These are phyloP conservation scores for Bacidia gigantensis DNA, from an alignment of 495 filamentous ascomycete genomes.

Conservation along the genomic window DNA sequence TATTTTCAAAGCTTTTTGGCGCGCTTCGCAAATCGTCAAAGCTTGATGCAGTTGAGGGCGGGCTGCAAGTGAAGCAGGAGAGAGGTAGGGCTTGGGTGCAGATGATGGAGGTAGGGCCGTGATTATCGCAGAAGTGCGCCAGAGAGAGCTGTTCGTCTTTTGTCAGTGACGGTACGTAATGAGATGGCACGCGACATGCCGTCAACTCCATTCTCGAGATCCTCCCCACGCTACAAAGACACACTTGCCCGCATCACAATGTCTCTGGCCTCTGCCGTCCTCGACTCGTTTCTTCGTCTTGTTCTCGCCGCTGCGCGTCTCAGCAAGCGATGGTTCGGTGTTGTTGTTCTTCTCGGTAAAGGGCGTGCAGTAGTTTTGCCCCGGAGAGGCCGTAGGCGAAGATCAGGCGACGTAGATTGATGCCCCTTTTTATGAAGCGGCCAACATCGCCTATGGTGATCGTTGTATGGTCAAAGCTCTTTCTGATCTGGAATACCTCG, in stretches of 20 bases:
- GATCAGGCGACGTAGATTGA: not conserved
- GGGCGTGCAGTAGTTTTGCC: not conserved
- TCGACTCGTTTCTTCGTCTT: too few species aligned
- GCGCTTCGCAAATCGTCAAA: slow-evolving; percentile 9
- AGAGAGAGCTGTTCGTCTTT: slow-evolving; percentile 58
- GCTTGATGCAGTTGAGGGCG: slow-evolving; percentile 10
- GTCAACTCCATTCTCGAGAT: not conserved
- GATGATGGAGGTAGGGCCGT: slow-evolving; percentile 89
- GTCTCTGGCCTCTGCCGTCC: not conserved
- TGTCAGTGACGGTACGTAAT: not conserved
- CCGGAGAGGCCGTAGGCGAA: not conserved
- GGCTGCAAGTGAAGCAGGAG: slow-evolving; percentile 59
- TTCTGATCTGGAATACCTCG: not conserved
- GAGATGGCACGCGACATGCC: not conserved
- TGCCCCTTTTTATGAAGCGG: not conserved
- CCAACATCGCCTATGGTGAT: not conserved
- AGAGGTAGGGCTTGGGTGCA: slow-evolving; percentile 81
- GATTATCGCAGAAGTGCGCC: slow-evolving; percentile 91
- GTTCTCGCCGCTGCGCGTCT: too few species aligned
- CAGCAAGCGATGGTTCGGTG: too few species aligned
- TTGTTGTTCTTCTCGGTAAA: not conserved
- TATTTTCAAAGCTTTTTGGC: not conserved
- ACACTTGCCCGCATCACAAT: not conserved
- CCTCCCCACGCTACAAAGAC: not conserved
- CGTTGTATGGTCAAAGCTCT: not conserved